Evolutionary conservation across 345 rosid species (phyloP), one percentile per base, ranked within the genome.

Genomic region (Ceriops decandra): DNA sequence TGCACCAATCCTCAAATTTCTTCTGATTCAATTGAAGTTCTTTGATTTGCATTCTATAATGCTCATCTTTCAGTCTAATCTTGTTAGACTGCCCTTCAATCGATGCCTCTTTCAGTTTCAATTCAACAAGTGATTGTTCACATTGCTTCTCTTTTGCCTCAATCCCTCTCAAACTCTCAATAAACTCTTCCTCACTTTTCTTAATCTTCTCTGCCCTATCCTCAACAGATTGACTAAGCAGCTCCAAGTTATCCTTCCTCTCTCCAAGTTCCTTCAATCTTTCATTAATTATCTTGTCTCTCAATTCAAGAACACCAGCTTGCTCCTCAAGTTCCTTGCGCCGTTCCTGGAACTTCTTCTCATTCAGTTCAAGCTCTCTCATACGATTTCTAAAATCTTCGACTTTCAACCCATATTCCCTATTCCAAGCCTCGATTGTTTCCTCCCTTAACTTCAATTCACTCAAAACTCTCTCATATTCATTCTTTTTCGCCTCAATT

Each of bases 11-110:
- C 60, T 57, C 68, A 32, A 76, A 52, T 21, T 64, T 66, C 16
- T 31, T 56, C 54, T 72, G 66, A 32, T 68, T 24, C 30, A 31
- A 46, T 28, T 70, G 78, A 54, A 70, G 21, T 22, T 74, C 72
- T 7, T 15, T 56, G 19, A 52, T 49, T 66, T 62, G 27, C 19
- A 54, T 76, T 61, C 72, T 67, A n/a, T 52, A 16, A 53, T 58
- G 62, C 42, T 69, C 33, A 71, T 82, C 78, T 70, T 59, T 72
- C 57, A 62, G 26, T 74, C 58, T 81, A 24, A 76, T 28, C 72
- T 63, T 76, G 19, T 70, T 71, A n/a, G 68, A 19, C 57, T 33
- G 66, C 19, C 46, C 71, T 52, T 63, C 66, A 9, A 70, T 17
- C 30, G 52, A 57, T 57, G 60, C 68, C 57, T 64, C 57, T 38